phyloP scores from a whole-genome alignment of 2,329 filamentous ascomycete species.

The Penicillium hesseltinei region DNA sequence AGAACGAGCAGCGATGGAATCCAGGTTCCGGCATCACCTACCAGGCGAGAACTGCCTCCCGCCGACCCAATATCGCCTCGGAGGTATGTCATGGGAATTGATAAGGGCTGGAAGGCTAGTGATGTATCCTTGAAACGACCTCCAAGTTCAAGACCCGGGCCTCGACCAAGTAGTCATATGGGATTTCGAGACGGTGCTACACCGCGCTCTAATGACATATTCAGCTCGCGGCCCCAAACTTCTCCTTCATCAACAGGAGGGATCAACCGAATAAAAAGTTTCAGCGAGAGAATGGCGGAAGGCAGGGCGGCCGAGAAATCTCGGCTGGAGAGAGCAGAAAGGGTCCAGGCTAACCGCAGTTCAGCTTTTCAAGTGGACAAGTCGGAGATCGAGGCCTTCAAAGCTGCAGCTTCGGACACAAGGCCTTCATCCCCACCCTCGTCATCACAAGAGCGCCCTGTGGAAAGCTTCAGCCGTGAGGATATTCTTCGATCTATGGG shows the following conservation, averaged over 20 bases:
- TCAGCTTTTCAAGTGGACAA: slow-evolving; percentile 45
- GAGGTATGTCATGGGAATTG: slow-evolving; percentile 78
- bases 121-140: slow-evolving; percentile 83
- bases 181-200: slow-evolving; percentile 28
- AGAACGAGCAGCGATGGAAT: slow-evolving; percentile 43
- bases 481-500: slow-evolving; percentile 52
- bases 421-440: slow-evolving; percentile 36
- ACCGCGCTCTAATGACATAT: slow-evolving; percentile 24
- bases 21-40: slow-evolving; percentile 75
- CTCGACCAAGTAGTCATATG: slow-evolving; percentile 34
- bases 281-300: slow-evolving; percentile 81
- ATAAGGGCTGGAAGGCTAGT: slow-evolving; percentile 76
- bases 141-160: slow-evolving; percentile 28
- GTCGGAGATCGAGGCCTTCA: slow-evolving; percentile 45
- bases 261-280: slow-evolving; percentile 54
- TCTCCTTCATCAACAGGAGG: slow-evolving; percentile 28
- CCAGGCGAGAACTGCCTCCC: slow-evolving; percentile 49
- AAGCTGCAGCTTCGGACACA: slow-evolving; percentile 37
- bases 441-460: slow-evolving; percentile 49
- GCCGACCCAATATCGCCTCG: slow-evolving; percentile 70
- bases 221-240: slow-evolving; percentile 25
- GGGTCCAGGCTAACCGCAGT: slow-evolving; percentile 40
- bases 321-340: slow-evolving; percentile 39
- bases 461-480: slow-evolving; percentile 61
- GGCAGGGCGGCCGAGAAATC: slow-evolving; percentile 50